Evolutionary conservation across 1,139 yeast genomes (phyloP), one percentile per base, ranked within the genome.

Genomic region (Yamadazyma diddensiae): DNA sequence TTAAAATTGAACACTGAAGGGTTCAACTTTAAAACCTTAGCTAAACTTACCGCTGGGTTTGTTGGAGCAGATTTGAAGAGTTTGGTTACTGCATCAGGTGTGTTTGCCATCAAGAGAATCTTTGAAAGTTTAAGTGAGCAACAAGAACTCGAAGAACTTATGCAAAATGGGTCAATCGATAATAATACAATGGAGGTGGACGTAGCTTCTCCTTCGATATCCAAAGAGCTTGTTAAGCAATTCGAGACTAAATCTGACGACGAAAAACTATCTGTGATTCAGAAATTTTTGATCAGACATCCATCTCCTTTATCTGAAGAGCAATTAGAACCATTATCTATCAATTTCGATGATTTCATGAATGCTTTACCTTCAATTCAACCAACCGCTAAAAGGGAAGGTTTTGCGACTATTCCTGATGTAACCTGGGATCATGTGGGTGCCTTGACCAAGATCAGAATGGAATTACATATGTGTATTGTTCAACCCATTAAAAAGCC

Each of bases 11-110:
- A 55, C 24, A 76, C 77, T 31, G 90, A 85, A 10, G 76, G 71
- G 11, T 77, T 90, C 45, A 87, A 90, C 45, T 86, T 78, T 52
- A 57, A 64, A 30, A 75, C 75, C 42, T 65, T 92, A 30, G 96
- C 98, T 1, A 90, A 90, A 52, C 64, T 87, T 63, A 94, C 99
- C 0, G 97, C 99, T 0, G 99, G 99, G 10, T 92, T 82, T 58
- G 99, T 92, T 3, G 99, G 98, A 28, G 98, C 98, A 1, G 99
- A 92, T 65, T 70, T 92, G 46, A 88, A 88, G 49, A 94, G 97
- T 15, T 70, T 92, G 39, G 94, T 88, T 0, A 81, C 97, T 0
- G 97, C 97, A 2, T 95, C 98, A 0, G 98, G 98, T 35, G 84
- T 90, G 17, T 77, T 87, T 39, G 97, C 98, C 1, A 90, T 92